Conservation (phyloP, 2,329 filamentous ascomycete species). For the Clonostachys rhizophaga region DNA sequence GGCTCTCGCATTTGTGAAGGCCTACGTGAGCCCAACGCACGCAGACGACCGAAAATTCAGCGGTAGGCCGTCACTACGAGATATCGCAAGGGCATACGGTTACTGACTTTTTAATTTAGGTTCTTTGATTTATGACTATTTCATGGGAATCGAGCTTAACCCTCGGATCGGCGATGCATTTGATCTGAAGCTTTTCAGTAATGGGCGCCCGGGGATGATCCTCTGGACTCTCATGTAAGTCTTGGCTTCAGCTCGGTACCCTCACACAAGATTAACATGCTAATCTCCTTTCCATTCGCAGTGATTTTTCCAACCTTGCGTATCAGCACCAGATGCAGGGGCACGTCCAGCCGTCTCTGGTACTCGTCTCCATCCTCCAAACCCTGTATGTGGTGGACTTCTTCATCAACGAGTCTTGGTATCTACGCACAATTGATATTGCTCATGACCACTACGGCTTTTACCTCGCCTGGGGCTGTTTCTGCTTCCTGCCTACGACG, state of each 20-base stretch:
- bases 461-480: constrained; percentile 37
- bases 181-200: constrained; percentile 41
- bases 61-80: constrained; percentile 2
- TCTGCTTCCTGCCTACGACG: constrained; percentile 35
- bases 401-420: constrained; percentile 44
- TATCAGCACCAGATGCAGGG: constrained; percentile 34
- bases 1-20: constrained; percentile 26
- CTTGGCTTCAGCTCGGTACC: constrained; percentile 3
- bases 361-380: constrained; percentile 37
- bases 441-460: constrained; percentile 38
- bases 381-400: constrained; percentile 40
- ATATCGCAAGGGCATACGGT: too few species aligned
- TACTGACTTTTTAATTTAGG: constrained; percentile 1
- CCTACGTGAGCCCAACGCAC: constrained; percentile 29
- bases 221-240: constrained; percentile 39
- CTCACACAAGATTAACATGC: constrained; percentile 4
- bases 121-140: constrained; percentile 31
- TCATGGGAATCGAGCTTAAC: constrained; percentile 40
- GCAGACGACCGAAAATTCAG: constrained; percentile 35
- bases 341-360: constrained; percentile 24
- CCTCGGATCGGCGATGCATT: constrained; percentile 32
- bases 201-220: constrained; percentile 40
- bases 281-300: not conserved
- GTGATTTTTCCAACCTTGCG: constrained; percentile 18
- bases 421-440: constrained; percentile 38